Evolutionary conservation across 2,329 filamentous ascomycete genomes (phyloP), one percentile per base, ranked within the genome.

Genomic region (Aureobasidium sp.): DNA sequence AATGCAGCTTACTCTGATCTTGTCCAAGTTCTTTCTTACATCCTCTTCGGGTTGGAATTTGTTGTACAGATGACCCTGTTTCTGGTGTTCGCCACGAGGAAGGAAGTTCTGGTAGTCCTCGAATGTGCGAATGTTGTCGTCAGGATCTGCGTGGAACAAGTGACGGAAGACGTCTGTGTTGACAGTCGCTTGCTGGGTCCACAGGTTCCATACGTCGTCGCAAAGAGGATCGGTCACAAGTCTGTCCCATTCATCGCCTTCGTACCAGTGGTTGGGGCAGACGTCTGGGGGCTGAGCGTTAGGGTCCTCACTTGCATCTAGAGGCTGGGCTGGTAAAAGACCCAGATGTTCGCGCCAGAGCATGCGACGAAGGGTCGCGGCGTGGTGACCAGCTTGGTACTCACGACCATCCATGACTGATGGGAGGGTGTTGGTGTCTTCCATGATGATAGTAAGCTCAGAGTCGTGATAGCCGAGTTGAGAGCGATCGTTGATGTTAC

Each of bases 281-380:
- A 80, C 78, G 54, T 79, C 78, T 1, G 90, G 81, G 0, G 89
- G 88, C 50, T 84, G 81, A 61, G 88, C 90, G 70, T 95, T 95
- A 52, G 79, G 76, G 61, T 86, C 79, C 4, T 84, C 77, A 3
- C 69, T 72, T 56, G 85, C 86, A 61, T 84, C 81, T 39, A 81
- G 71, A 29, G 75, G 73, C 67, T 95, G 88, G 7, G 88, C 76
- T 0, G 85, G 82, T 2, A 96, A 70, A 3, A 96, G 75, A 1
- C 91, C 91, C 11, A 96, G 74, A 66, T 97, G 91, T 70, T 96
- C 91, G 39, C 90, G 83, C 87, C 89, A 95, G 6, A 96, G 78
- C 61, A 87, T 88, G 16, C 88, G 80, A 40, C 90, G 79, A 3
- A 96, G 76, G 0, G 88, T 90, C 2, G 87, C 79, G 0, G 89